These are phyloP conservation scores for Mucor lusitanicus DNA, from an alignment of 371 early-diverging fungal species.

Conservation along the genomic window DNA sequence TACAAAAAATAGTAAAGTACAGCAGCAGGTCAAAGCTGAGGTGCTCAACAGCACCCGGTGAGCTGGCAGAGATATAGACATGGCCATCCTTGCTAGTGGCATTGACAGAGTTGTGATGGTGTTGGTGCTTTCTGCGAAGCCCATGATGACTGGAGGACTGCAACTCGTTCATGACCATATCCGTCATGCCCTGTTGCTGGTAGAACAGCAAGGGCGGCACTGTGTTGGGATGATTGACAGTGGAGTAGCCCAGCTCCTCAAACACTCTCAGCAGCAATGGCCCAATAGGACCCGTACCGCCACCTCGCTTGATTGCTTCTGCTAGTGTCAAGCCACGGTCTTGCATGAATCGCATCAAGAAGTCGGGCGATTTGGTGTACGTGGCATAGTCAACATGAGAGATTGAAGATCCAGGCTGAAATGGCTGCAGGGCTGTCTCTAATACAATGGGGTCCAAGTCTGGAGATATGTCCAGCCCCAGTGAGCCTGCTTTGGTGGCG, in stretches of 20 bases:
- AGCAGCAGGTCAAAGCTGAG: neutral
- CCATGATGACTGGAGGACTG: neutral
- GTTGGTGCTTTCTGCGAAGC: neutral
- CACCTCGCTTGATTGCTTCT: conserved; percentile 17
- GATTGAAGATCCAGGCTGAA: conserved; percentile 48
- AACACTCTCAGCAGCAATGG: conserved; percentile 33
- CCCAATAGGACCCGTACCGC: conserved; percentile 32
- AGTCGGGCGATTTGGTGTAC: conserved; percentile 49
- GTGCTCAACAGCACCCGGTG: neutral
- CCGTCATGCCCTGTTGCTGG: conserved; percentile 2
- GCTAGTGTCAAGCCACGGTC: conserved; percentile 31
- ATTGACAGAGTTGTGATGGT: neutral
- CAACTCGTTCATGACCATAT: neutral
- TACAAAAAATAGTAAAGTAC: neutral
- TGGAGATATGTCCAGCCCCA: conserved; percentile 9
- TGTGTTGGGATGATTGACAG: conserved; percentile 2
- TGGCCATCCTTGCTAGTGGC: neutral
- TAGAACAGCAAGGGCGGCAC: neutral
- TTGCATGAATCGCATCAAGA: conserved; percentile 55
- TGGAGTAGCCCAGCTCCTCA: conserved; percentile 39
- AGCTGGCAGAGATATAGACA: neutral
- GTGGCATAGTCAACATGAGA: conserved; percentile 49
- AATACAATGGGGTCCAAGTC: conserved; percentile 15
- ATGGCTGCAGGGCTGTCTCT: conserved; percentile 40
- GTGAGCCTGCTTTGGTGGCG: conserved; percentile 5